Conservation (phyloP, 2,329 filamentous ascomycete genomes). For the Fusarium dimerum region DNA sequence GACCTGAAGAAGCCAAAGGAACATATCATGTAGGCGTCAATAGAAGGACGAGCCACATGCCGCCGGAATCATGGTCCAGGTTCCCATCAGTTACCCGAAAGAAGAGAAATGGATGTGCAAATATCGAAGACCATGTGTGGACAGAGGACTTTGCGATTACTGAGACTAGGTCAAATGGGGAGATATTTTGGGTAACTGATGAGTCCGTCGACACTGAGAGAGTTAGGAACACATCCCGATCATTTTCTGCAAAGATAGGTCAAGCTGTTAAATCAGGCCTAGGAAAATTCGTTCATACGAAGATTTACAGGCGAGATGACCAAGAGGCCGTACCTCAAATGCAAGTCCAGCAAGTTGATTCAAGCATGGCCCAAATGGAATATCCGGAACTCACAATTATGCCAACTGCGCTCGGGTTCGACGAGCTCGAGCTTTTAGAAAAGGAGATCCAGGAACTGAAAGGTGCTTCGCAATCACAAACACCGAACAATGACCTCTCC, state of each 20-base stretch:
- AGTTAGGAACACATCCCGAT: slow-evolving; percentile 16
- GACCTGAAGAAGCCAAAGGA: slow-evolving; percentile 1
- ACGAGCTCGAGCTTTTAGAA: slow-evolving; percentile 21
- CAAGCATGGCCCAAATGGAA: slow-evolving; percentile 14
- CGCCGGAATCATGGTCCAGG: slow-evolving; percentile 37
- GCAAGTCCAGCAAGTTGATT: neutral
- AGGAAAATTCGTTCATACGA: slow-evolving; percentile 6
- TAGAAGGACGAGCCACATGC: slow-evolving; percentile 8
- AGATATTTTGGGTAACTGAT: slow-evolving; percentile 31
- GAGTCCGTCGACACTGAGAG: slow-evolving; percentile 3
- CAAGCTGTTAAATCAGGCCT: slow-evolving; percentile 28
- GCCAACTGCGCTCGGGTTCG: slow-evolving; percentile 21
- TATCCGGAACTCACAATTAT: slow-evolving; percentile 28
- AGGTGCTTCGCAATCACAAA: neutral
- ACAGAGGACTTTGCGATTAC: slow-evolving; percentile 33
- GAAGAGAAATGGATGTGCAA: slow-evolving; percentile 28
- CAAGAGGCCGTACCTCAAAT: neutral
- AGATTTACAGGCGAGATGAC: neutral
- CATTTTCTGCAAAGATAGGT: slow-evolving; percentile 33
- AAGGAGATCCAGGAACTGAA: slow-evolving; percentile 23
- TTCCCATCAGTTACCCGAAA: slow-evolving; percentile 35
- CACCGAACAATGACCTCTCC: neutral
- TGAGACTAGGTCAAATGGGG: slow-evolving; percentile 16
- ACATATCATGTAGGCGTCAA: neutral
- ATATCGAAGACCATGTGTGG: slow-evolving; percentile 25